A percentile compares a stretch with the other conserved stretches of the same genome.
These are phyloP conservation scores for Stephanocyclus meneghinianus DNA, from an alignment of 352 stramenopile genomes.

Conservation along the genomic window DNA sequence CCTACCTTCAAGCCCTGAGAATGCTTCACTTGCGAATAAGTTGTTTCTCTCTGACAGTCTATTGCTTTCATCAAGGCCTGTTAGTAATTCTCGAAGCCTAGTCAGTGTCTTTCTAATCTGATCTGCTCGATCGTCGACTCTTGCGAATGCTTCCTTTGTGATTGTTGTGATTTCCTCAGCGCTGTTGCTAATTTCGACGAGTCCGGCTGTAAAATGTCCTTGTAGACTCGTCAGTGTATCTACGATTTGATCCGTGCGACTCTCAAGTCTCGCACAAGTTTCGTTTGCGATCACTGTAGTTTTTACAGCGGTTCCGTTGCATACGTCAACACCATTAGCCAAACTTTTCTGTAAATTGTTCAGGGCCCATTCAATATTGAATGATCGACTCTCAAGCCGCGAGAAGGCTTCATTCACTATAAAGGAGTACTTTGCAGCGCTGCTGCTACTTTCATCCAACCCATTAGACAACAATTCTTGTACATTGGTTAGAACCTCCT, in stretches of 20 bases:
- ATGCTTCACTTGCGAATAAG: constrained; percentile 1
- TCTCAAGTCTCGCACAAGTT: neutral
- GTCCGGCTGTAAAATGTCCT: neutral
- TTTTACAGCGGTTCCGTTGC: neutral
- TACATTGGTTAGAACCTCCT: too few species aligned
- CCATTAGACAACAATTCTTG: too few species aligned
- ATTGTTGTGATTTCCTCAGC: neutral
- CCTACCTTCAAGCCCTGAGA: constrained; percentile 2
- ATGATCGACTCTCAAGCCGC: too few species aligned
- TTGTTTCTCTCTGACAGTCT: neutral
- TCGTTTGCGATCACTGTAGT: neutral
- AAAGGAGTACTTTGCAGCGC: too few species aligned
- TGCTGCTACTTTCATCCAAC: too few species aligned
- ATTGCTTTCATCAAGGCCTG: neutral
- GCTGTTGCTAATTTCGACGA: neutral
- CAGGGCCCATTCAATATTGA: constrained; percentile 1
- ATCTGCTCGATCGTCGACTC: neutral
- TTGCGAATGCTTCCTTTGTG: neutral
- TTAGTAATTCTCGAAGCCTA: neutral
- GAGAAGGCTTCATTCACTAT: too few species aligned
- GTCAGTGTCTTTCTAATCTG: neutral
- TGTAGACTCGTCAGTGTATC: neutral
- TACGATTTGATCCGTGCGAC: neutral
- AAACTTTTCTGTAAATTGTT: neutral
- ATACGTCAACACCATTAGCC: neutral